These are phyloP conservation scores for Globisporangium echinulatum DNA, from an alignment of 352 stramenopile species.

Conservation along the genomic window DNA sequence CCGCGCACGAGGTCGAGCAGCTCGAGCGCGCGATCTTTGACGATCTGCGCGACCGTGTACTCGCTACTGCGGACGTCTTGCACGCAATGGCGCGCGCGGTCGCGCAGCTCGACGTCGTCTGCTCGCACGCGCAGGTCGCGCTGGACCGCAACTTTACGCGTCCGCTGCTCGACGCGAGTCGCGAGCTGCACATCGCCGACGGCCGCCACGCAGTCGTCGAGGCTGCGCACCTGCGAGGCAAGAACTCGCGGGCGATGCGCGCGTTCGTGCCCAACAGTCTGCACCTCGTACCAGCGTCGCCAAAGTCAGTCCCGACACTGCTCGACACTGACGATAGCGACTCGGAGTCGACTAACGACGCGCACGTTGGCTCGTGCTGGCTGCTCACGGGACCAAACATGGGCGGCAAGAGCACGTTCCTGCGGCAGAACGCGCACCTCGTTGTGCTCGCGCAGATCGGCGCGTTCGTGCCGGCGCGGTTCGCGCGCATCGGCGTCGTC, in stretches of 20 bases:
- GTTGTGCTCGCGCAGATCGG: slow-evolving; percentile 79
- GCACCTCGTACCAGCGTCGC: slow-evolving; percentile 21
- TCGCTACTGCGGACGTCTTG: slow-evolving; percentile 24
- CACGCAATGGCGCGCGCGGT: slow-evolving; percentile 46
- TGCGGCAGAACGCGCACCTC: slow-evolving; percentile 72
- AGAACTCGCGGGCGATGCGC: slow-evolving; percentile 39
- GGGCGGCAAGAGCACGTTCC: slow-evolving; percentile 84
- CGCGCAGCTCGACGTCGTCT: slow-evolving; percentile 53
- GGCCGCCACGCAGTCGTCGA: slow-evolving; percentile 66
- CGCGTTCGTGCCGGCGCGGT: slow-evolving; percentile 71
- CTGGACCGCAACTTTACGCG: slow-evolving; percentile 58
- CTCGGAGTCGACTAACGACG: slow-evolving; percentile 4
- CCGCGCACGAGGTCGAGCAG: slow-evolving; percentile 37
- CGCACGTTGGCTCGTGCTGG: slow-evolving; percentile 38
- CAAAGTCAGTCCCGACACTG: neutral
- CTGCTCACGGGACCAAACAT: slow-evolving; percentile 87
- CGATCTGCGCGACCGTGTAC: slow-evolving; percentile 22
- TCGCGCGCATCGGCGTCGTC: slow-evolving; percentile 60
- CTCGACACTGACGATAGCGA: neutral
- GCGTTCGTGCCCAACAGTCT: slow-evolving; percentile 74
- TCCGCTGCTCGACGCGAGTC: slow-evolving; percentile 43
- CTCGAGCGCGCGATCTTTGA: slow-evolving; percentile 61
- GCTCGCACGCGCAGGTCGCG: slow-evolving; percentile 59
- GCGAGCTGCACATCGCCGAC: slow-evolving; percentile 57
- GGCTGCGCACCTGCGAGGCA: slow-evolving; percentile 43